Evolutionary conservation across 2,329 filamentous ascomycete genomes (phyloP).

Genomic region (Scortechinia acanthostroma): DNA sequence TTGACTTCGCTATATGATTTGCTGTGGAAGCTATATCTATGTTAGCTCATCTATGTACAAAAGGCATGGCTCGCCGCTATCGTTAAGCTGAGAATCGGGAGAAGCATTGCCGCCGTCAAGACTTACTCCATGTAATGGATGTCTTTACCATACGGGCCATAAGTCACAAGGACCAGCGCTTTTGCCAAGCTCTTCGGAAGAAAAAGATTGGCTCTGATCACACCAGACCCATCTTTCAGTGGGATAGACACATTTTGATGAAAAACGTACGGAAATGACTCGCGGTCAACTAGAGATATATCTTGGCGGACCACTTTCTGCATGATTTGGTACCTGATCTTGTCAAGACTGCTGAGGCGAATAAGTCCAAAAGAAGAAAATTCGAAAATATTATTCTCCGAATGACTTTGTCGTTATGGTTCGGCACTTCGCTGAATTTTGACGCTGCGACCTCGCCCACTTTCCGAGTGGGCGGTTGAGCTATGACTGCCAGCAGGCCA

Average conservation of each 20-base stretch:
- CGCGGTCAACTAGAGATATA: too few relatives aligned
- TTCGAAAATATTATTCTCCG: too few relatives aligned
- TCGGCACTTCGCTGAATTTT: too few relatives aligned
- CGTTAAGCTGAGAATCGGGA: slow-evolving; percentile 3
- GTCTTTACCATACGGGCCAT: slow-evolving; percentile 52
- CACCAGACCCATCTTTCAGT: slow-evolving; percentile 25
- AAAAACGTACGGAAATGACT: slow-evolving; percentile 33
- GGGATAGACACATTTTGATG: slow-evolving; percentile 37
- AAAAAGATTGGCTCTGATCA: slow-evolving; percentile 40
- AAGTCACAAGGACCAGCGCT: slow-evolving; percentile 43
- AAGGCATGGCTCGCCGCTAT: not conserved
- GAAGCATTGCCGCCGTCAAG: slow-evolving; percentile 1
- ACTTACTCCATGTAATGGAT: slow-evolving; percentile 38
- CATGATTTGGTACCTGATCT: too few relatives aligned
- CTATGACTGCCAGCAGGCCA: too few relatives aligned
- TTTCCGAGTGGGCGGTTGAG: too few relatives aligned
- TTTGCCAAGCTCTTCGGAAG: slow-evolving; percentile 26
- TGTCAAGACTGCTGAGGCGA: too few relatives aligned
- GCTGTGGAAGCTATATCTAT: slow-evolving; percentile 31
- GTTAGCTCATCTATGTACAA: slow-evolving; percentile 4
- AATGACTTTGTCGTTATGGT: too few relatives aligned
- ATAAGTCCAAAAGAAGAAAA: too few relatives aligned
- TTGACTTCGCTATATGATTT: slow-evolving; percentile 37
- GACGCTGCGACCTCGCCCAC: too few relatives aligned
- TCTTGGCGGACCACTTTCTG: too few relatives aligned